These are phyloP conservation scores for Galerina sulciceps DNA, from an alignment of 768 basidiomycete genomes.

Conservation along the genomic window DNA sequence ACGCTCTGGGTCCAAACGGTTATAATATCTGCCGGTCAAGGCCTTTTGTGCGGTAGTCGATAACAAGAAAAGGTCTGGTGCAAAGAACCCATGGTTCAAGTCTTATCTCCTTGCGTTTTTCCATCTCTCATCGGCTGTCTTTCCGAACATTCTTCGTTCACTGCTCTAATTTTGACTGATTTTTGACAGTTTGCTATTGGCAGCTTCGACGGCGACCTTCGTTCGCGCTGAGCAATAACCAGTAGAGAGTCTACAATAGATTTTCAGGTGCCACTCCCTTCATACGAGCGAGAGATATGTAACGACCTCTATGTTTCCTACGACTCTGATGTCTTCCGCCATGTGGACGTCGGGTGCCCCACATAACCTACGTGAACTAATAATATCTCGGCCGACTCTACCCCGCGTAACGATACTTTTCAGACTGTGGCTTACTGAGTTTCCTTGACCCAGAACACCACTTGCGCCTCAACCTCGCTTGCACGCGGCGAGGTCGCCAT, in stretches of 20 bases:
- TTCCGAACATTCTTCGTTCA: background rate
- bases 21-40: too few species aligned
- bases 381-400: background rate
- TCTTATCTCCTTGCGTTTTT: slow-evolving; percentile 1
- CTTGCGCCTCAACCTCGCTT: too few species aligned
- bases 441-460: background rate
- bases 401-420: background rate
- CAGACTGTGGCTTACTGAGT: background rate
- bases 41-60: background rate
- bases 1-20: too few species aligned
- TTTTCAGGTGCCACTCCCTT: too few species aligned
- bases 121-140: background rate
- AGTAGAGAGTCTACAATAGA: too few species aligned
- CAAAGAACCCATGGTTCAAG: background rate
- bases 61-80: too few species aligned
- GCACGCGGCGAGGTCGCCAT: too few species aligned
- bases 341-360: background rate
- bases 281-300: too few species aligned
- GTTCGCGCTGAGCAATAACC: too few species aligned
- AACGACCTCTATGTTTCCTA: too few species aligned
- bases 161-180: background rate
- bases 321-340: too few species aligned
- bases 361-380: background rate
- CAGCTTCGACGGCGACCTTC: too few species aligned
- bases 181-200: background rate